Conservation (phyloP, 805 yeast species). For the Saccharomyces paradoxus region DNA sequence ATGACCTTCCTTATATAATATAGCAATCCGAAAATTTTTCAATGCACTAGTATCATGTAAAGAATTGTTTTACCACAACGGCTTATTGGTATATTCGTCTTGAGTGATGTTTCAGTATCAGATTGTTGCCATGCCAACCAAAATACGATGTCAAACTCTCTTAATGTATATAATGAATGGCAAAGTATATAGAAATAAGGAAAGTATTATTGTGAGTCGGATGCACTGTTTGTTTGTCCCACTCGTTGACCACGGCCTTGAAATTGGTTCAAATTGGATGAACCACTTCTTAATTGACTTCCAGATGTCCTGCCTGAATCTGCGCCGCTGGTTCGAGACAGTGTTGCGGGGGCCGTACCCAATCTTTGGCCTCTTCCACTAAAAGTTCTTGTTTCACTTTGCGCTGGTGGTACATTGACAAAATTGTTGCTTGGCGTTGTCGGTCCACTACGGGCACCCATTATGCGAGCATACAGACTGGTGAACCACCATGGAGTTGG, state of each 20-base stretch:
- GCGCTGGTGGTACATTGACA: background rate
- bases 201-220: background rate
- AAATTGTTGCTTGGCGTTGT: background rate
- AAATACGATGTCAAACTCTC: background rate
- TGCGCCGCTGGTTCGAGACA: conserved; percentile 1
- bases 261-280: background rate
- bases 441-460: background rate
- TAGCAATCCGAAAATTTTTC: background rate
- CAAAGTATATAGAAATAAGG: background rate
- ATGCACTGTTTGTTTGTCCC: background rate
- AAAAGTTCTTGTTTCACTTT: conserved; percentile 2
- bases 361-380: conserved; percentile 7
- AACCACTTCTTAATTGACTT: background rate
- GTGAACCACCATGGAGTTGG: conserved; percentile 19
- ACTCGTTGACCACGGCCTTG: background rate
- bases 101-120: background rate
- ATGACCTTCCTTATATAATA: background rate
- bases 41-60: background rate
- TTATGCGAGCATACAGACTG: background rate
- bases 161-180: background rate
- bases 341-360: background rate
- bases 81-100: background rate
- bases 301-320: conserved; percentile 4
- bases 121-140: background rate
- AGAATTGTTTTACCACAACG: background rate